Conservation (phyloP, 2,329 filamentous ascomycete genomes). For the Trichoderma sp. region DNA sequence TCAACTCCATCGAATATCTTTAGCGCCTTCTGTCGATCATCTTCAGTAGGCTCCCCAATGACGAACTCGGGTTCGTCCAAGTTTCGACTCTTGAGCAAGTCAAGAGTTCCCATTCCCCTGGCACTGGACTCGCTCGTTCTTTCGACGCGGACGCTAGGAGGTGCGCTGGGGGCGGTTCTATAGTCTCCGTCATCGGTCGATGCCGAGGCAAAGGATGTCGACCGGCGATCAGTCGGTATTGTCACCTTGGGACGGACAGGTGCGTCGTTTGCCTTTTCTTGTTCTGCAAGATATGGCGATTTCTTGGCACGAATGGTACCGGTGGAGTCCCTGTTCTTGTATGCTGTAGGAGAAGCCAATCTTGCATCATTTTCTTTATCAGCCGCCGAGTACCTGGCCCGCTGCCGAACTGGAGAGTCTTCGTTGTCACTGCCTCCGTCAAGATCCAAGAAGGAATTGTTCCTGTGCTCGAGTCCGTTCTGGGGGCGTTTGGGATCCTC, state of each 20-base stretch:
- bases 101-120: constrained; percentile 32
- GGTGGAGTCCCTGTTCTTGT: constrained; percentile 25
- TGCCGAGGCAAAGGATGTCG: constrained; percentile 34
- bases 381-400: constrained; percentile 20
- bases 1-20: constrained; percentile 84
- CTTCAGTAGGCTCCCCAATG: constrained; percentile 58
- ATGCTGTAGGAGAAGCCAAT: background rate
- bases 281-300: constrained; percentile 24
- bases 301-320: constrained; percentile 31
- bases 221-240: constrained; percentile 41
- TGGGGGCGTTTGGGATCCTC: constrained; percentile 29
- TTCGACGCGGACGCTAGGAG: constrained; percentile 47
- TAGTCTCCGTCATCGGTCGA: constrained; percentile 38
- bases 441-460: constrained; percentile 51
- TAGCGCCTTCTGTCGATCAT: constrained; percentile 73
- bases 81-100: constrained; percentile 38
- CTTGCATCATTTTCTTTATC: constrained; percentile 19
- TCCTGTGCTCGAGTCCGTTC: constrained; percentile 32
- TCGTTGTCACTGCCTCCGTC: constrained; percentile 49
- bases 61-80: constrained; percentile 58
- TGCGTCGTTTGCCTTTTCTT: constrained; percentile 35
- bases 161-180: constrained; percentile 41
- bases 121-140: constrained; percentile 38
- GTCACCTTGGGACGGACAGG: constrained; percentile 35
- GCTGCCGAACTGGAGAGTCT: constrained; percentile 26